Evolutionary conservation across 805 yeast species (phyloP), one percentile per base, ranked within the genome.

Genomic region (Saccharomyces mikatae): DNA sequence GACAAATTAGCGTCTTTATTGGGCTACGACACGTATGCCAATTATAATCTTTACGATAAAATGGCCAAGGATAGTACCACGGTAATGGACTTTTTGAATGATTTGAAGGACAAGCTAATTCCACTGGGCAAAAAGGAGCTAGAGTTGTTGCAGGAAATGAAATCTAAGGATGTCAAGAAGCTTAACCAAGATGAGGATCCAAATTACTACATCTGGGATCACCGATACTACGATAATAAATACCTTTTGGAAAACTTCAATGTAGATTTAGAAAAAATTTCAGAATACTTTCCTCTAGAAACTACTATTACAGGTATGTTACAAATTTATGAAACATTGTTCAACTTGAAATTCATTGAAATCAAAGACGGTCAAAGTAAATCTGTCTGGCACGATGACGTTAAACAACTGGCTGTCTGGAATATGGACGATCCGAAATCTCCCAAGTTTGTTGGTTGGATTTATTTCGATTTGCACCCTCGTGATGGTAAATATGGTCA

Each of bases 401-500:
- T 87, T 17, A 81, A 80, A 58, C 86, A 82, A 63, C 81, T 81
- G 64, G 82, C 87, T 2, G 89, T 86, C 52, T 87, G 87, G 84
- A 77, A 79, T 58, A 71, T 79, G 62, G 88, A 84, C 60, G 52
- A 63, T 48, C 65, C 67, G 29, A 60, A 66, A n/a, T 59, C 61
- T 1, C 82, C 83, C 14, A 78, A 75, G 56, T 88, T 89, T 71
- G 78, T 81, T 55, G 96, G 96, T 30, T 85, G 87, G 80, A 71
- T 89, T 48, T 86, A 83, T 70, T 81, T 89, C 58, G 96, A 89
- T 68, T 72, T 88, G 63, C 91, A 87, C 68, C 95, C 96, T 59
- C 80, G 96, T 65, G 86, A 83, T 54, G 92, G 92, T 62, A 89
- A 89, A 69, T 89, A 87, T 71, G 87, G 90, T 1, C 96, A 89